These are phyloP conservation scores for Berkeleyomyces basicola DNA, from an alignment of 2,329 filamentous ascomycete species.

Conservation along the genomic window DNA sequence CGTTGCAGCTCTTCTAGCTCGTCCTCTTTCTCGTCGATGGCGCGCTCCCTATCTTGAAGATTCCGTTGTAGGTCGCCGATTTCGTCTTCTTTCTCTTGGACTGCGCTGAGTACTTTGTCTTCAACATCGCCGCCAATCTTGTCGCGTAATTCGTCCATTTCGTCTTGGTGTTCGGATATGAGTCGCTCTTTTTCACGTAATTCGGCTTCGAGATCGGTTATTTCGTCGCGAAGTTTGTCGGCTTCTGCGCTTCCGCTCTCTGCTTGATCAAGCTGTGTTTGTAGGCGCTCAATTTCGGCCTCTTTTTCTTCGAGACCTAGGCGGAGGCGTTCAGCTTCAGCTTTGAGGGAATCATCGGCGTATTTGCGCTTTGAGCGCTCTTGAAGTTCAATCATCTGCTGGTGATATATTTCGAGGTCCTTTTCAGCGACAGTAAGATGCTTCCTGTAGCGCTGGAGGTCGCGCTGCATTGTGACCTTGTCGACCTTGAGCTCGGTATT, in stretches of 20 bases:
- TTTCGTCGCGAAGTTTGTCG: slow-evolving; percentile 48
- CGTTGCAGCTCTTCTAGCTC: slow-evolving; percentile 24
- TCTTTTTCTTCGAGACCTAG: slow-evolving; percentile 41
- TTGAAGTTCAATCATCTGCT: slow-evolving; percentile 68
- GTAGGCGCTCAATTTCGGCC: slow-evolving; percentile 42
- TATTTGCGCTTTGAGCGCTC: slow-evolving; percentile 65
- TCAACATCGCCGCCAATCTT: slow-evolving; percentile 28
- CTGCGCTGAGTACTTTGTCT: slow-evolving; percentile 33
- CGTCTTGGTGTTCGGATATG: slow-evolving; percentile 59
- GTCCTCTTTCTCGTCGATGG: slow-evolving; percentile 7
- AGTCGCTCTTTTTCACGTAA: slow-evolving; percentile 58
- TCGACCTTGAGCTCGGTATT: slow-evolving; percentile 94
- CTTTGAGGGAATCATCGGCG: slow-evolving; percentile 50
- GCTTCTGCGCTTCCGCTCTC: slow-evolving; percentile 6
- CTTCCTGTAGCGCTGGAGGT: slow-evolving; percentile 76
- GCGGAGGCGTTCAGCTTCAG: slow-evolving; percentile 41
- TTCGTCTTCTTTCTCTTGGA: slow-evolving; percentile 36
- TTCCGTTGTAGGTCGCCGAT: slow-evolving; percentile 19
- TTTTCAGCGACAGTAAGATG: slow-evolving; percentile 66
- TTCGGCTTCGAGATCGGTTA: slow-evolving; percentile 60
- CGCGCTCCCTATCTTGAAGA: slow-evolving; percentile 4
- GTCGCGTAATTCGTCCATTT: slow-evolving; percentile 49
- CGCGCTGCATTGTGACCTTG: slow-evolving; percentile 74
- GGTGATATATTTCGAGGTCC: slow-evolving; percentile 68
- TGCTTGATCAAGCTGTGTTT: slow-evolving; percentile 37